phyloP scores from a whole-genome alignment of 192 early-diverging fungal genomes.

The Fimicolochytrium jonesii region DNA sequence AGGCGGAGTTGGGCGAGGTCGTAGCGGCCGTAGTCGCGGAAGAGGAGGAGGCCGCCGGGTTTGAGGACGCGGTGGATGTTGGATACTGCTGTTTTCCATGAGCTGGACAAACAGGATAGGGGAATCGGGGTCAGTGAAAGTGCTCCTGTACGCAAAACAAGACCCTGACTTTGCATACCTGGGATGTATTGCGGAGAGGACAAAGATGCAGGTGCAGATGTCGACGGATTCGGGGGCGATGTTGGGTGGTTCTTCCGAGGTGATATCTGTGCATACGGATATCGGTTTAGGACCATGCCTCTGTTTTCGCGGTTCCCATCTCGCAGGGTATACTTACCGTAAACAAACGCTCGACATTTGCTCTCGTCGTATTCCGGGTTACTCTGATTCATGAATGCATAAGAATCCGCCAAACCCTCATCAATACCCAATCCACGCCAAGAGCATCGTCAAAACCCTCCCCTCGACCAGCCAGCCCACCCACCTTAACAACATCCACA shows the following conservation, averaged over 20 bases:
- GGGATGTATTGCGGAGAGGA: slow-evolving; percentile 85
- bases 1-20: slow-evolving; percentile 97
- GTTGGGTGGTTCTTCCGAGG: slow-evolving; percentile 65
- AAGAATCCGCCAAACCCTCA: too few species aligned
- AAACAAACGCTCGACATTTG: slow-evolving; percentile 87
- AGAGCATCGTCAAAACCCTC: background rate
- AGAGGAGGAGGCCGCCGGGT: slow-evolving; percentile 85
- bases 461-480: background rate
- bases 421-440: too few species aligned
- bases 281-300: too few species aligned
- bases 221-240: slow-evolving; percentile 83
- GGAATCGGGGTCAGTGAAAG: too few species aligned
- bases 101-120: slow-evolving; percentile 9
- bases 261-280: slow-evolving; percentile 75
- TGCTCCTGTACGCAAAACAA: too few species aligned
- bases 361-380: slow-evolving; percentile 59
- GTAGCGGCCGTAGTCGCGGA: slow-evolving; percentile 96
- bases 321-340: slow-evolving; percentile 42
- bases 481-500: slow-evolving; percentile 85
- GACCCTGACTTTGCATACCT: slow-evolving; percentile 16
- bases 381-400: slow-evolving; percentile 4
- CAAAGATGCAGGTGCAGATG: slow-evolving; percentile 91
- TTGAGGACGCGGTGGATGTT: slow-evolving; percentile 86
- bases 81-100: slow-evolving; percentile 72
- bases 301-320: too few species aligned